Evolutionary conservation across 2,329 filamentous ascomycete species (phyloP).

Genomic region (Claviceps cyperi): DNA sequence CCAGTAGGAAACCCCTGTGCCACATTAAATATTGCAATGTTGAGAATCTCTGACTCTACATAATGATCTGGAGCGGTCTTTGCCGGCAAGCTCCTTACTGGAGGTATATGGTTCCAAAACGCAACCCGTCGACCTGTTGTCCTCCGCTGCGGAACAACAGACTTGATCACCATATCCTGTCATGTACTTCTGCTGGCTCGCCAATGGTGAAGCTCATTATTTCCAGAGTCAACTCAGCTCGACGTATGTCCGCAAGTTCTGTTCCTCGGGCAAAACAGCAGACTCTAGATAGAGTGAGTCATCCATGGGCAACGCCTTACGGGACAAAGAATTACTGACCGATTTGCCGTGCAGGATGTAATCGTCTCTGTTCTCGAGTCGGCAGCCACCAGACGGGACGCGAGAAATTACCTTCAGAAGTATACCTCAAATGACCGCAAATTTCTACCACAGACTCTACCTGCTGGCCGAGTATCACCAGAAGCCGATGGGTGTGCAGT

Average conservation of each 20-base stretch:
- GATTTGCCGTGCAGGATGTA: constrained; percentile 49
- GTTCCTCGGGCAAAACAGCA: constrained; percentile 17
- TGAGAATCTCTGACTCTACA: constrained; percentile 8
- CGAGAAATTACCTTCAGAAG: constrained; percentile 78
- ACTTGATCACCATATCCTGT: constrained; percentile 1
- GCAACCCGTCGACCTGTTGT: constrained; percentile 3
- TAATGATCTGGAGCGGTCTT: constrained; percentile 26
- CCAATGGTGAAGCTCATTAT: not conserved
- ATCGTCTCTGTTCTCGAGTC: constrained; percentile 77
- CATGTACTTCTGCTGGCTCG: not conserved
- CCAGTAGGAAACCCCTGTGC: not conserved
- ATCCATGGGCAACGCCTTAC: not conserved
- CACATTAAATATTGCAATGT: not conserved
- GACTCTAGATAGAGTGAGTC: constrained; percentile 18
- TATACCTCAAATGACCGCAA: constrained; percentile 37
- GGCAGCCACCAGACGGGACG: constrained; percentile 83
- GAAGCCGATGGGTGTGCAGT: not conserved
- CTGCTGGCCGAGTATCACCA: not conserved
- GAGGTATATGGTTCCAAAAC: constrained; percentile 8
- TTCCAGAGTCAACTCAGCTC: constrained; percentile 4
- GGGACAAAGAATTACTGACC: not conserved
- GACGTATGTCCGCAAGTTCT: constrained; percentile 17
- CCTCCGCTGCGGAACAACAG: not conserved
- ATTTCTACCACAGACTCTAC: not conserved
- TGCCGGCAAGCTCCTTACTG: constrained; percentile 24